Evolutionary conservation across 176 grass and related monocot genomes (phyloP).

Genomic region (Triticum urartu): DNA sequence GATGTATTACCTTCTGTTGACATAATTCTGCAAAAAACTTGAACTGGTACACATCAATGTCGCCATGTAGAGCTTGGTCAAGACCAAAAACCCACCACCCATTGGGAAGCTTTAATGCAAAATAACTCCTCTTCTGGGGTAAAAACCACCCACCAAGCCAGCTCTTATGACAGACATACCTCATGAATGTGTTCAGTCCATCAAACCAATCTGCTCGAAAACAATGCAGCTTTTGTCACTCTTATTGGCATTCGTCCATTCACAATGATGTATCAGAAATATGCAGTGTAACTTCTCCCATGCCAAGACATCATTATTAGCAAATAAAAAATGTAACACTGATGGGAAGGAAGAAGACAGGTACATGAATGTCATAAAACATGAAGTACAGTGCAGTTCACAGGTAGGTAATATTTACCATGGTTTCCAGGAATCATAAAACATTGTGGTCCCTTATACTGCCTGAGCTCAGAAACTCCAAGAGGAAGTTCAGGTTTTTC

Average conservation of each 20-base stretch:
- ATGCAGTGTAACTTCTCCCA: background rate
- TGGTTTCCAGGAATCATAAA: conserved; percentile 99
- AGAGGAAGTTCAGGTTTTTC: conserved; percentile 93
- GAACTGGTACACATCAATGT: conserved; percentile 99
- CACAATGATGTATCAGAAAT: background rate
- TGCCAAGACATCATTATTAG: conserved; percentile 10
- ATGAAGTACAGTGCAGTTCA: background rate
- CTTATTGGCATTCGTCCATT: background rate
- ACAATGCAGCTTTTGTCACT: background rate
- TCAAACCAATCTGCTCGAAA: conserved; percentile 94
- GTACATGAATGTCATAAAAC: conserved; percentile 6
- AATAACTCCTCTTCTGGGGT: conserved; percentile 98
- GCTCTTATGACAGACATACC: conserved; percentile 93
- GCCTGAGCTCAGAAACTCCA: conserved; percentile 68
- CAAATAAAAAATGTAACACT: background rate
- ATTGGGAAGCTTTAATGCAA: conserved; percentile 91
- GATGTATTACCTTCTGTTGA: conserved; percentile 60
- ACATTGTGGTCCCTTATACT: conserved; percentile 85
- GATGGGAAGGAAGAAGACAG: conserved; percentile 23
- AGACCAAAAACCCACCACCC: conserved; percentile 99
- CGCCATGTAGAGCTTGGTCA: conserved; percentile 94
- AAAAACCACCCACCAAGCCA: conserved; percentile 99
- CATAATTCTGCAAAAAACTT: conserved; percentile 95
- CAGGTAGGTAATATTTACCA: conserved; percentile 45
- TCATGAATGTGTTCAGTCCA: conserved; percentile 96